Evolutionary conservation across 768 basidiomycete species (phyloP), one percentile per base, ranked within the genome.

Genomic region (Amanita exitialis): DNA sequence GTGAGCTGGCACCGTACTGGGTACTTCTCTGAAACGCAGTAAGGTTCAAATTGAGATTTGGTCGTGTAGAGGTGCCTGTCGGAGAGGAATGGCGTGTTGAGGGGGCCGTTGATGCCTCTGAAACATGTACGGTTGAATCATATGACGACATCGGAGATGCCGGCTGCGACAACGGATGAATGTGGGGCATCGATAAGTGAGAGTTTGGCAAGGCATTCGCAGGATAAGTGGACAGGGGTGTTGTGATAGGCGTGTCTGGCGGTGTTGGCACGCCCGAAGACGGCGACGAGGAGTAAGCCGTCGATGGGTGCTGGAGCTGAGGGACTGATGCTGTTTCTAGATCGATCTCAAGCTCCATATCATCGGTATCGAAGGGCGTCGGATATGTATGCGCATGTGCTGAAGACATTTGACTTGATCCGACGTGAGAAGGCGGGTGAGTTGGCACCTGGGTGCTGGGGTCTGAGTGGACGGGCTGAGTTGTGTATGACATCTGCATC

Each of bases 301-400:
- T 57, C 32, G 61, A 59, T 18, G 61, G 61, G 0, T 66, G 63
- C 25, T 62, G 61, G 1, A 38, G 43, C 25, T 46, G 52, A 7
- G 45, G 35, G 37, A 21, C 36, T 27, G 45, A 30, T 16, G 66
- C 58, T 9, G 61, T 55, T 43, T 72, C 71, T 12, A 74, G 69
- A 56, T 86, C 86, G 21, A 87, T 62, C 47, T 87, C 86, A 18
- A 88, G 74, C 57, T 89, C 86, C 86, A 90, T 89, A 58, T 90
- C 87, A 62, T 87, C 86, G 0, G 83, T 71, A 60, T 88, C 86
- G 57, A 85, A 84, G 0, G 75, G 67, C 3, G 72, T 67, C 20
- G 70, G 61, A 53, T 68, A 66, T 21, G 58, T 64, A n/a, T 69
- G 65, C 12, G 56, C 21, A 50, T 51, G 9, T 57, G 46, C 1